Evolutionary conservation across 192 early-diverging fungal genomes (phyloP).

Genomic region (Dimargaris xerosporica): DNA sequence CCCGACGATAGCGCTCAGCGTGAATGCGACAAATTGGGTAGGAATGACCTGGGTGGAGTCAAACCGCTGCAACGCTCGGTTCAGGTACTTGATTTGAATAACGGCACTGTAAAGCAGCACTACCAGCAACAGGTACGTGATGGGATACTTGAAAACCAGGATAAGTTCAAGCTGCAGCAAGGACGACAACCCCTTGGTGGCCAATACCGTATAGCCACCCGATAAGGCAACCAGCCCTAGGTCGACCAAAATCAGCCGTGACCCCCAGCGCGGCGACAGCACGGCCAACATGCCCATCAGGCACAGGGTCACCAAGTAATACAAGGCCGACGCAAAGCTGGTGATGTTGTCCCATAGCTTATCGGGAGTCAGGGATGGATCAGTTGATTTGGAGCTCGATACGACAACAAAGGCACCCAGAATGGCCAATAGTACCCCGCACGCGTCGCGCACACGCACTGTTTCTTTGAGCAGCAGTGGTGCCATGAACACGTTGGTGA

Average conservation of each 20-base stretch:
- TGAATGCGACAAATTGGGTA: slow-evolving; percentile 63
- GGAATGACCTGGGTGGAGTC: slow-evolving; percentile 60
- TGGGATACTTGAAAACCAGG: slow-evolving; percentile 43
- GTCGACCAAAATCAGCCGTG: slow-evolving; percentile 42
- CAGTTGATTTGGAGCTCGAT: slow-evolving; percentile 37
- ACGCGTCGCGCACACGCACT: slow-evolving; percentile 38
- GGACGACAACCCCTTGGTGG: slow-evolving; percentile 53
- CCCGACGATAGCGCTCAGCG: slow-evolving; percentile 49
- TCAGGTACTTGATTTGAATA: slow-evolving; percentile 46
- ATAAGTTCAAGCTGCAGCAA: slow-evolving; percentile 43
- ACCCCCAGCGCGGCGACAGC: slow-evolving; percentile 31
- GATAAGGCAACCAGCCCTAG: slow-evolving; percentile 48
- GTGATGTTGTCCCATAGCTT: neutral
- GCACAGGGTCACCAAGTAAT: slow-evolving; percentile 27
- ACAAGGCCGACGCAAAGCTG: slow-evolving; percentile 16
- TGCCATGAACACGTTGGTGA: slow-evolving; percentile 54
- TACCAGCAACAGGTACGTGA: slow-evolving; percentile 43
- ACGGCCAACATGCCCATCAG: slow-evolving; percentile 20
- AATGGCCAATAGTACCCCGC: slow-evolving; percentile 44
- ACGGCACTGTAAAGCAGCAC: slow-evolving; percentile 44
- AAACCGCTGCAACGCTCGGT: slow-evolving; percentile 45
- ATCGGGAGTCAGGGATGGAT: slow-evolving; percentile 25
- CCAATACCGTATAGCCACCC: slow-evolving; percentile 56
- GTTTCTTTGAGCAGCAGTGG: slow-evolving; percentile 49
- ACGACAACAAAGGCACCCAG: slow-evolving; percentile 48